phyloP scores from a whole-genome alignment of 2,329 filamentous ascomycete species.

The Cadophora gregata region DNA sequence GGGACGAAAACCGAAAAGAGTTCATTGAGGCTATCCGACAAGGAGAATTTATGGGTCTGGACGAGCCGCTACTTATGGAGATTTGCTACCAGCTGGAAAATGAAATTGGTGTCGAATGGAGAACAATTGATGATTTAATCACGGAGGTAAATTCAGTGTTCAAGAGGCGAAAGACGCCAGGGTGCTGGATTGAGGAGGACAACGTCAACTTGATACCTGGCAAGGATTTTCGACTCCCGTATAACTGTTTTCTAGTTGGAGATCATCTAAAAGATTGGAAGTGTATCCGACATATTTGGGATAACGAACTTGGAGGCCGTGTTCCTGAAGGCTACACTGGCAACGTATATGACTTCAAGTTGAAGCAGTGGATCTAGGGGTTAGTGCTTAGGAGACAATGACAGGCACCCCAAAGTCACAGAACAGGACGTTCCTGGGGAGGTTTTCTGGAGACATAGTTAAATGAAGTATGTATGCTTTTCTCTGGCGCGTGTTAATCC shows the following conservation, averaged over 20 bases:
- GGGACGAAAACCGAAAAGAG: neutral
- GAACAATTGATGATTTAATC: neutral
- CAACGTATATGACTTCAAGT: neutral
- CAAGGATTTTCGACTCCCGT: neutral
- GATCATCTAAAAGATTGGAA: neutral
- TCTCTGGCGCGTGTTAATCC: too few relatives aligned
- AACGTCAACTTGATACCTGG: neutral
- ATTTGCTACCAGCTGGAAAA: neutral
- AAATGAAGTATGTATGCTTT: too few relatives aligned
- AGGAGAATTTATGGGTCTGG: neutral
- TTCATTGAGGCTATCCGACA: neutral
- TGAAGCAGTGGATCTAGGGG: neutral
- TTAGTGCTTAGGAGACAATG: too few relatives aligned
- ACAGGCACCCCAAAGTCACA: too few relatives aligned
- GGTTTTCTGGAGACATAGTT: too few relatives aligned
- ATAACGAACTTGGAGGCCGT: neutral
- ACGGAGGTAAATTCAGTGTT: neutral
- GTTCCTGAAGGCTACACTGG: neutral
- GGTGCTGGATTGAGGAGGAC: neutral
- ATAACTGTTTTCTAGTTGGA: too few relatives aligned
- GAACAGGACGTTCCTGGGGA: too few relatives aligned
- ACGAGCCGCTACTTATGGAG: neutral
- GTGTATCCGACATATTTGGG: constrained; percentile 2
- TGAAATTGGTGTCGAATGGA: neutral
- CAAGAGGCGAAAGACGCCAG: neutral